Evolutionary conservation across 176 grass and related monocot genomes (phyloP), one percentile per base, ranked within the genome.

Genomic region (Typha latifolia): DNA sequence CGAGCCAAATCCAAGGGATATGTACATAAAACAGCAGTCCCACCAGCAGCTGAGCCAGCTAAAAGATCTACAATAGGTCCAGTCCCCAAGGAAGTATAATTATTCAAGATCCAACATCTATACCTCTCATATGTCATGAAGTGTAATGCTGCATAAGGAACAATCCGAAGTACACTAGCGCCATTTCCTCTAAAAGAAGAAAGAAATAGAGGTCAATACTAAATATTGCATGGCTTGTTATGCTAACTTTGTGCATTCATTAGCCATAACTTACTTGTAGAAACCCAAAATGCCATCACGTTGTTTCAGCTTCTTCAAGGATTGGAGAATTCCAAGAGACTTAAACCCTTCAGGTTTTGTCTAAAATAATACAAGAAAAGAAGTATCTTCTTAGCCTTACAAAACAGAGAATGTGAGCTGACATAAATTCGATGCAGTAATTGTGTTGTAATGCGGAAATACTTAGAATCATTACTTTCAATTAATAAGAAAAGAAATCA

Each of bases 61-160:
- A 96, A 77, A 73, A 96, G 88, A 84, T 96, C 92, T 22, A 96
- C 85, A 57, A 84, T 47, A 32, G 92, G 82, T 66, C 92, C 92
- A 47, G 85, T 82, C 19, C 85, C 88, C 31, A 96, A 66, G 53
- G 82, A 78, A 32, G 92, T 72, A 62, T 87, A 84, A 71, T 96
- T 96, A 77, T 89, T 89, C 72, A 96, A 67, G 71, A 96, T 88
- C 88, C 76, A 96, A 69, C 82, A 89, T 68, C 87, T 70, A 72
- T 96, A 96, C 18, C 83, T 80, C 69, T 96, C 92, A 81, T 96
- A 96, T 19, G 92, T 77, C 92, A 96, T 96, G 66, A 74, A 96
- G 69, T 96, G 92, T 61, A 96, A 71, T 75, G 92, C 92, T 66
- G 92, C 92, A 79, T 96, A 96, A 67, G 92, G 92, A 63, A 90